Evolutionary conservation across 441 rosid species (phyloP).

Genomic region (Kokia cookei): DNA sequence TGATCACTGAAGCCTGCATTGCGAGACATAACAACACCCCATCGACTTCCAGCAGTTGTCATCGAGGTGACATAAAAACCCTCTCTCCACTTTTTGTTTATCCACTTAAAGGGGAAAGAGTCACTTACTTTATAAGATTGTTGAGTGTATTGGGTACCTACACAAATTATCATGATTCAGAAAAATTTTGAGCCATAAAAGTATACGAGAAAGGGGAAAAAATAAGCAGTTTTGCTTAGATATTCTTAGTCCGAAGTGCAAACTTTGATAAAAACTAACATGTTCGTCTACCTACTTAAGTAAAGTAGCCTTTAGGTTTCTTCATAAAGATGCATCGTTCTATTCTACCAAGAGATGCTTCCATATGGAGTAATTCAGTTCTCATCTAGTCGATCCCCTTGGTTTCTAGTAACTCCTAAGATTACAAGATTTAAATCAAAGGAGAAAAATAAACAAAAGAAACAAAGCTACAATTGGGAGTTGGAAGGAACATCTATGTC

Average conservation of each 20-base stretch:
- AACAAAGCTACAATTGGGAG: not conserved
- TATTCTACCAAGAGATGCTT: too few relatives aligned
- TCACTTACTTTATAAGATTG: conserved; percentile 98
- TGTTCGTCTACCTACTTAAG: too few relatives aligned
- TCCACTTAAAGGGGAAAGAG: conserved; percentile 98
- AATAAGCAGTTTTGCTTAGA: not conserved
- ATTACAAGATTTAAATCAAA: not conserved
- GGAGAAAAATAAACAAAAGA: not conserved
- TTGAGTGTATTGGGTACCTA: conserved; percentile 94
- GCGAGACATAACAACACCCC: conserved; percentile 99
- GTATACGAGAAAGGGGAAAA: not conserved
- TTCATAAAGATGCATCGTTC: not conserved
- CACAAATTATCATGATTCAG: conserved; percentile 5
- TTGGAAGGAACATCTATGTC: not conserved
- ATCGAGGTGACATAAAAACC: conserved; percentile 98
- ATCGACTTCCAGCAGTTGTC: conserved; percentile 97
- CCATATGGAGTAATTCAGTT: not conserved
- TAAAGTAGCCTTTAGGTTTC: too few relatives aligned
- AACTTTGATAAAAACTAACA: not conserved
- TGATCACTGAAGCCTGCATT: conserved; percentile 98
- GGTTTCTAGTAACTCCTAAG: not conserved
- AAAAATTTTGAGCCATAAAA: not conserved
- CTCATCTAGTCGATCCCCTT: not conserved
- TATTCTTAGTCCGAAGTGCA: not conserved
- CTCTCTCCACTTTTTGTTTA: conserved; percentile 98